Evolutionary conservation across 2,329 filamentous ascomycete genomes (phyloP), one percentile per base, ranked within the genome.

Genomic region (Biscogniauxia sp.): DNA sequence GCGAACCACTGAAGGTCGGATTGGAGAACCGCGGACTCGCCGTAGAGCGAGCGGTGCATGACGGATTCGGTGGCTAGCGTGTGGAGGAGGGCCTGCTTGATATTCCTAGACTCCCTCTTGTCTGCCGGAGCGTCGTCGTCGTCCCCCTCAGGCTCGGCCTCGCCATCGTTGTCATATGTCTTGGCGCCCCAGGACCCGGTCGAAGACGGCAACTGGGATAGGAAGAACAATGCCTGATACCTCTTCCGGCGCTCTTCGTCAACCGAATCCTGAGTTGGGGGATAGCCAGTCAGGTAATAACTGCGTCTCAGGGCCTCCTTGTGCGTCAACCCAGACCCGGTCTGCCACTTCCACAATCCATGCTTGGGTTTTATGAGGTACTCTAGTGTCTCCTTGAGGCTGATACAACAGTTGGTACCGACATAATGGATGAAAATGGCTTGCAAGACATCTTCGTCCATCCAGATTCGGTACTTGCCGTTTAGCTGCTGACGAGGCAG

Each of bases 391-490:
- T 56, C 25, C 53, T 75, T 77, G 20, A 74, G 59, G 1, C 71
- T 54, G 9, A 71, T 69, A 56, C 74, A 76, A 60, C 77, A 70
- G 19, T 66, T 64, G 26, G 77, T 69, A 1, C 75, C 77, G 45
- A 80, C 76, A 59, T 75, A 78, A 56, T 80, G 77, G 15, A 78
- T 72, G 59, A 80, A 79, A 13, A 80, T 75, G n/a, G 76, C 73
- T 62, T 80, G 77, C 17, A 80, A 67, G 11, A 80, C 74, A 54
- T 80, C 78, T 58, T 80, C 77, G 59, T 80, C 77, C 70, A 78
- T 77, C 74, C 78, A 78, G 56, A 79, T 77, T 1, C 77, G 72
- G 61, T 78, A 80, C 60, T 78, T 79, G 1, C 78, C 78, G 56
- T 79, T 80, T 23, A 77, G 62, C 41, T 78, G 75, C 45, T 74